These are phyloP conservation scores for Drosera spatulata DNA, from an alignment of 179 eudicot genomes.

Conservation along the genomic window DNA sequence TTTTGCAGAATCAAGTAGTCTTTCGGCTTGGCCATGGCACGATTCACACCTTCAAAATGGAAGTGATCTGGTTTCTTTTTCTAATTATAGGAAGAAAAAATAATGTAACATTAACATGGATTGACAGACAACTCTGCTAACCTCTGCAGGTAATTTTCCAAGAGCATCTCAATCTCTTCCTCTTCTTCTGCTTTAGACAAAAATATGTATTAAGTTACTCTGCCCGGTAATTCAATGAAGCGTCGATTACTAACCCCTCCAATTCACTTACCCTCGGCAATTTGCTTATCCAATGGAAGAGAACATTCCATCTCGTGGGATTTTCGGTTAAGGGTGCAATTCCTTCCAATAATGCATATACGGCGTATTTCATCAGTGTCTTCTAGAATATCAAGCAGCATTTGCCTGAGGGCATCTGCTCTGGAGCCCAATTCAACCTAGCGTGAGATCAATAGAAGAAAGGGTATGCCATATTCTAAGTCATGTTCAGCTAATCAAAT, in stretches of 20 bases:
- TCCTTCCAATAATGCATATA: constrained; percentile 86
- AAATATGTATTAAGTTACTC: constrained; percentile 4
- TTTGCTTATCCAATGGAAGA: constrained; percentile 69
- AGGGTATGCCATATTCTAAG: neutral
- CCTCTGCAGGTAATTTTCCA: constrained; percentile 98
- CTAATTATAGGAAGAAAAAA: too few species aligned
- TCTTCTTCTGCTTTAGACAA: constrained; percentile 71
- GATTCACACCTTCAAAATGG: constrained; percentile 79
- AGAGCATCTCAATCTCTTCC: constrained; percentile 98
- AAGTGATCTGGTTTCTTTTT: too few species aligned
- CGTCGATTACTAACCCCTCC: too few species aligned
- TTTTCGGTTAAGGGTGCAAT: constrained; percentile 50
- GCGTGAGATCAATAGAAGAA: constrained; percentile 4
- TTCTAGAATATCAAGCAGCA: constrained; percentile 93
- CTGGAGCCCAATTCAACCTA: constrained; percentile 92
- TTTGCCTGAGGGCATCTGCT: constrained; percentile 89
- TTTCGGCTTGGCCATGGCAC: constrained; percentile 97
- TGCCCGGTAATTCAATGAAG: neutral
- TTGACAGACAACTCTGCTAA: constrained; percentile 4
- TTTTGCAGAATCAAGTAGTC: constrained; percentile 94
- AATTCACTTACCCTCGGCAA: constrained; percentile 67
- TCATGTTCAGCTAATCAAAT: neutral
- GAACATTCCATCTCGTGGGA: constrained; percentile 59
- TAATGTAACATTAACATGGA: neutral
- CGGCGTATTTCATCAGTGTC: constrained; percentile 88